Evolutionary conservation across 306 rosid species (phyloP).

Genomic region (Cucurbita ficifolia): DNA sequence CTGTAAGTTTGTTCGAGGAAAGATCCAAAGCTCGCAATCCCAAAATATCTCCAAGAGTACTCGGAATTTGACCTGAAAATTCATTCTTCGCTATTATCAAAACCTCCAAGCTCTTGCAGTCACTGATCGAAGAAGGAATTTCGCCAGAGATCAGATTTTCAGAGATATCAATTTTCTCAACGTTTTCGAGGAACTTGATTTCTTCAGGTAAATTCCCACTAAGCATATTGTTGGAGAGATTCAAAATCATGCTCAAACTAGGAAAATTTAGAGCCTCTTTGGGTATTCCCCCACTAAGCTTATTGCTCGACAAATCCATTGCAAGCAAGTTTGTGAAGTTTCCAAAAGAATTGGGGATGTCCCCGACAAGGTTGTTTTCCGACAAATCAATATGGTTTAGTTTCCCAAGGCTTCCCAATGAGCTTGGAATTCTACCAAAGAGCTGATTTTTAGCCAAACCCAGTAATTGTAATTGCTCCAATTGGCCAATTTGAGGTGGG

Average conservation of each 20-base stretch:
- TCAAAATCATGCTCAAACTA: constrained; percentile 33
- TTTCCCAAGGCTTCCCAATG: constrained; percentile 39
- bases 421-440: constrained; percentile 39
- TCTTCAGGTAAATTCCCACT: constrained; percentile 50
- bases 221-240: constrained; percentile 43
- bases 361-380: constrained; percentile 29
- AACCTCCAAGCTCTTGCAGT: constrained; percentile 43
- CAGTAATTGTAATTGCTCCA: constrained; percentile 33
- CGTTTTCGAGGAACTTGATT: constrained; percentile 18
- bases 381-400: constrained; percentile 44
- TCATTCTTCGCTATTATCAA: constrained; percentile 31
- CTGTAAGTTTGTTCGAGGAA: constrained; percentile 58
- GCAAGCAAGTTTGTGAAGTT: constrained; percentile 30
- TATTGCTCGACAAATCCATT: constrained; percentile 53
- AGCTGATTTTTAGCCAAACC: constrained; percentile 31
- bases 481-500: constrained; percentile 38
- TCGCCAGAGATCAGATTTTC: constrained; percentile 30
- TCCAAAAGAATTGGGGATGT: constrained; percentile 32
- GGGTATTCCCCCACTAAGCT: constrained; percentile 48
- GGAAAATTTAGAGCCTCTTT: constrained; percentile 33
- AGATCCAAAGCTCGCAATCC: constrained; percentile 50
- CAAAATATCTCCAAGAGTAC: constrained; percentile 26
- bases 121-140: constrained; percentile 39
- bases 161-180: constrained; percentile 45
- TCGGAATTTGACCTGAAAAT: constrained; percentile 57